A percentile compares a stretch with the other conserved stretches of the same genome.
Evolutionary conservation across 2,329 filamentous ascomycete species (phyloP).

Genomic region (Arthrobotrys iridis): DNA sequence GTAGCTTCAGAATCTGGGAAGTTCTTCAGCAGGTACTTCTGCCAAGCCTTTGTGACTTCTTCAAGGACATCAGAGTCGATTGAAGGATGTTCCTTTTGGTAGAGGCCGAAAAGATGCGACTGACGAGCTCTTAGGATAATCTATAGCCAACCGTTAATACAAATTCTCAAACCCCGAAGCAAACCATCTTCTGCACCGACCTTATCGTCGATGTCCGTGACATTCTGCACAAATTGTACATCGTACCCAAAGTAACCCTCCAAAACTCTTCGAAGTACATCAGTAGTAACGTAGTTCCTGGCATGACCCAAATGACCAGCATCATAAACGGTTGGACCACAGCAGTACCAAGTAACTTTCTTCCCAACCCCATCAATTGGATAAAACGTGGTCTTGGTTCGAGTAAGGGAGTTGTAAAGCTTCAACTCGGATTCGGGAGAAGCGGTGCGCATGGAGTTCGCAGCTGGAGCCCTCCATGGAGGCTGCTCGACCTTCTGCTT

Average conservation of each 20-base stretch:
- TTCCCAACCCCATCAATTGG: slow-evolving; percentile 74
- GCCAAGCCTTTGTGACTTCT: slow-evolving; percentile 56
- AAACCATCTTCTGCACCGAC: slow-evolving; percentile 60
- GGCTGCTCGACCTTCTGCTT: slow-evolving; percentile 54
- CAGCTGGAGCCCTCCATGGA: slow-evolving; percentile 48
- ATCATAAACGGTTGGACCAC: slow-evolving; percentile 86
- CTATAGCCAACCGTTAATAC: slow-evolving; percentile 60
- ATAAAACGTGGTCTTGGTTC: slow-evolving; percentile 77
- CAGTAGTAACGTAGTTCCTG: slow-evolving; percentile 88
- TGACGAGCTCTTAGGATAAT: slow-evolving; percentile 76
- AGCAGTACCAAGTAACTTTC: slow-evolving; percentile 86
- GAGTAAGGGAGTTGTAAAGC: slow-evolving; percentile 82
- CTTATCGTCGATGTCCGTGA: slow-evolving; percentile 85
- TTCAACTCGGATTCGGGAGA: slow-evolving; percentile 64
- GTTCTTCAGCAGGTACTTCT: slow-evolving; percentile 56
- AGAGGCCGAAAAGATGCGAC: slow-evolving; percentile 78
- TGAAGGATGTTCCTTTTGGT: slow-evolving; percentile 76
- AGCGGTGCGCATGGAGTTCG: slow-evolving; percentile 64
- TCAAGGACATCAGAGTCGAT: slow-evolving; percentile 58
- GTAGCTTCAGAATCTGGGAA: slow-evolving; percentile 54
- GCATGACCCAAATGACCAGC: slow-evolving; percentile 85
- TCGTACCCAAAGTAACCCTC: slow-evolving; percentile 83
- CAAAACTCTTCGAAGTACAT: slow-evolving; percentile 85
- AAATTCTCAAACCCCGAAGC: not conserved
- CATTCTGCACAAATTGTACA: slow-evolving; percentile 90